Conservation (phyloP, 1,284 basidiomycete species). For the Cutaneotrichosporon sp. region DNA sequence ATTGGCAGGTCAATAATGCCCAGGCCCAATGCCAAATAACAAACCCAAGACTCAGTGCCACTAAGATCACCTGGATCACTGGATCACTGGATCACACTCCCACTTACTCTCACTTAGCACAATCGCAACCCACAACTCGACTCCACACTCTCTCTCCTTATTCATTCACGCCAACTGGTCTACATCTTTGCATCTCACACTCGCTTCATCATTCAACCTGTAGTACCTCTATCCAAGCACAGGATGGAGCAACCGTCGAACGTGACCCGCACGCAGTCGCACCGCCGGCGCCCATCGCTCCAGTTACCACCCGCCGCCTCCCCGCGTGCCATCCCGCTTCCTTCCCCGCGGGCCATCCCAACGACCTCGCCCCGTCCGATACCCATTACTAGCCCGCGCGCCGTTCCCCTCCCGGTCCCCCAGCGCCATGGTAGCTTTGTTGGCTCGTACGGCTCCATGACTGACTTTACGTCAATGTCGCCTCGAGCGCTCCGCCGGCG, state of each 20-base stretch:
- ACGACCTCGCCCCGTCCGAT: conserved; percentile 15
- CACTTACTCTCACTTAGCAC: background rate
- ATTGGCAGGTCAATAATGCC: background rate
- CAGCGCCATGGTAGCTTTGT: conserved; percentile 31
- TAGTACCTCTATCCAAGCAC: background rate
- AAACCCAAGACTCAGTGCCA: background rate
- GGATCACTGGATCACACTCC: background rate
- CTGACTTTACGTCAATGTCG: conserved; percentile 21
- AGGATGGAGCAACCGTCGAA: conserved; percentile 3
- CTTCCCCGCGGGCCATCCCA: conserved; percentile 7
- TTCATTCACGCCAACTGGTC: background rate
- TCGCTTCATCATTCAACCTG: background rate
- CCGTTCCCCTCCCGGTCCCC: conserved; percentile 30
- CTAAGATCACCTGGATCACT: no score
- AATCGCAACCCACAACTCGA: background rate
- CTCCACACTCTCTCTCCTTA: background rate
- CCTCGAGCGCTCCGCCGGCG: conserved; percentile 14
- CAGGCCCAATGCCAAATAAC: background rate
- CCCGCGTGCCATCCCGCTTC: background rate
- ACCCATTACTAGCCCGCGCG: conserved; percentile 27
- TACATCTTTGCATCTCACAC: background rate
- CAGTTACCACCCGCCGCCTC: conserved; percentile 15
- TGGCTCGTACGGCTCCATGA: conserved; percentile 26
- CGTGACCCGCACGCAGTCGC: background rate
- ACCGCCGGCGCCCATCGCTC: conserved; percentile 23